Evolutionary conservation across 129 eudicot species (phyloP).

Genomic region (Tagetes erecta): DNA sequence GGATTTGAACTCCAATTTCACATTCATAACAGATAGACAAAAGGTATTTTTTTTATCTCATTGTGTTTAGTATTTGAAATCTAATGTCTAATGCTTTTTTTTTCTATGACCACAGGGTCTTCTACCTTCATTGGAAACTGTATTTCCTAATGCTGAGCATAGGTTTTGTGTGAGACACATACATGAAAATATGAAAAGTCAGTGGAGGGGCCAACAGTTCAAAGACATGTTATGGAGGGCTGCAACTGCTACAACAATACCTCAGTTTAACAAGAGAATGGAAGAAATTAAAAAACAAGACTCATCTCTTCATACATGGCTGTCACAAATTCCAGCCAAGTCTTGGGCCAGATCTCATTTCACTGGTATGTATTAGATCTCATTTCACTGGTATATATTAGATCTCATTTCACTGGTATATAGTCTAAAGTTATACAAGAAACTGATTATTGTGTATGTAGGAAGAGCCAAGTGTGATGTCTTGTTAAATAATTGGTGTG

Average conservation of each 20-base stretch:
- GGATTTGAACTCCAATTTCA: no score
- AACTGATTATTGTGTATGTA: no score
- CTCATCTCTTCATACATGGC: not conserved
- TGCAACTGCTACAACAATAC: not conserved
- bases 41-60: no score
- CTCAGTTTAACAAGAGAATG: not conserved
- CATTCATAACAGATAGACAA: no score
- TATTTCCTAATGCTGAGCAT: not conserved
- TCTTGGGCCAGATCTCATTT: not conserved
- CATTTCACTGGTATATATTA: not conserved
- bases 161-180: not conserved
- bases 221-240: not conserved
- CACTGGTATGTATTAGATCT: not conserved
- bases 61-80: no score
- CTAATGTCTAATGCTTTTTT: no score
- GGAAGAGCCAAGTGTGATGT: not conserved
- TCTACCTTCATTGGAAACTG: not conserved
- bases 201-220: not conserved
- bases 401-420: not conserved
- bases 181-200: not conserved
- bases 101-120: not conserved
- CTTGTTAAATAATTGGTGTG: not conserved
- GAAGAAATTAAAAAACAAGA: not conserved
- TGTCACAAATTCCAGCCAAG: not conserved
- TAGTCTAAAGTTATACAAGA: no score